These are phyloP conservation scores for Cordyceps pruinosa DNA, from an alignment of 2,329 filamentous ascomycete species.

Conservation along the genomic window DNA sequence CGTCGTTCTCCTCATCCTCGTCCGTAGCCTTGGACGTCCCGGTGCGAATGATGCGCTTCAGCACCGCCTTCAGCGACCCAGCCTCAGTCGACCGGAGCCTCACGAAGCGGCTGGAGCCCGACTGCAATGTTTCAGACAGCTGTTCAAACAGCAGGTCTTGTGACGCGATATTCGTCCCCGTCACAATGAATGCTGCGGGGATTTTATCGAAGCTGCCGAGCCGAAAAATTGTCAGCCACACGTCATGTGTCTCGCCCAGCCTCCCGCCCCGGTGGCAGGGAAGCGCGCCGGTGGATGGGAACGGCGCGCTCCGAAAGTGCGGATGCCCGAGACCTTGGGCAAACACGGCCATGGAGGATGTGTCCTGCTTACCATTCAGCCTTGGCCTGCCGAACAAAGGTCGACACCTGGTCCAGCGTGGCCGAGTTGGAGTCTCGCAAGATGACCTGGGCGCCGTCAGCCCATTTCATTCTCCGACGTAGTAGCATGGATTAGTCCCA, in stretches of 20 bases:
- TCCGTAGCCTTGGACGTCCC: constrained; percentile 41
- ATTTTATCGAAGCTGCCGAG: constrained; percentile 40
- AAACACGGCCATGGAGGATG: neutral
- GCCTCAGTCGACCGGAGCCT: constrained; percentile 63
- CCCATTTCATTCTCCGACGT: neutral
- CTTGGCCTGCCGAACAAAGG: constrained; percentile 43
- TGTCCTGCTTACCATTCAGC: constrained; percentile 23
- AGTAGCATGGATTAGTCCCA: no score
- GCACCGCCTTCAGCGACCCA: constrained; percentile 63
- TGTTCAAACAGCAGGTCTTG: constrained; percentile 69
- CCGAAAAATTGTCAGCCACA: constrained; percentile 16
- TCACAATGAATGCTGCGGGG: constrained; percentile 65
- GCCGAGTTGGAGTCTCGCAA: constrained; percentile 54
- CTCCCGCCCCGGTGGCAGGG: neutral
- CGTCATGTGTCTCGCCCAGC: neutral
- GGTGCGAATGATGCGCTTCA: constrained; percentile 68
- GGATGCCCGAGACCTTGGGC: neutral
- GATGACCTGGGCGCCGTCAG: constrained; percentile 36
- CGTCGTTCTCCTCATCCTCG: constrained; percentile 54
- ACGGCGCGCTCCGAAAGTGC: neutral
- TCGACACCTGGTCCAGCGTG: constrained; percentile 51
- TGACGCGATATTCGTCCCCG: constrained; percentile 71
- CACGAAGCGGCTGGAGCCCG: constrained; percentile 51
- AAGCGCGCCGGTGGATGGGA: neutral
- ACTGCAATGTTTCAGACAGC: constrained; percentile 49